Evolutionary conservation across 2,329 filamentous ascomycete species (phyloP).

Genomic region (Pestalotiopsis sp.): DNA sequence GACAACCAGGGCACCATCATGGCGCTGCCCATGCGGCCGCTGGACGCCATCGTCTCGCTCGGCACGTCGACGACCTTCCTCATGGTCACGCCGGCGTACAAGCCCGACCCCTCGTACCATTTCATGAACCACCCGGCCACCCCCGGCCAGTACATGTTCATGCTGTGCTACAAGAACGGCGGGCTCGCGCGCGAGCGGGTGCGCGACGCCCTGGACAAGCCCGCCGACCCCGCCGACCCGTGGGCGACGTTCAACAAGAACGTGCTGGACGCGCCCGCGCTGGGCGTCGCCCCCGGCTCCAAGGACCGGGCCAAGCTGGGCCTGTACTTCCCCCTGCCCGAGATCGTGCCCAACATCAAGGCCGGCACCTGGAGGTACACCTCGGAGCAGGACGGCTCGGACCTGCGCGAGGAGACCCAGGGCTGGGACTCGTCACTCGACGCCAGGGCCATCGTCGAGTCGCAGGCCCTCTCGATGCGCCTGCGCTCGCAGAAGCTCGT

Average conservation of each 20-base stretch:
- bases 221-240: constrained; percentile 43
- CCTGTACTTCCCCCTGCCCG: constrained; percentile 92
- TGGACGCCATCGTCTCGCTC: constrained; percentile 91
- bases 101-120: constrained; percentile 87
- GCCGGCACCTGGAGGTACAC: constrained; percentile 87
- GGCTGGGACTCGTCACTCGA: constrained; percentile 69
- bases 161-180: constrained; percentile 99
- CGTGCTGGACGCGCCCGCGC: constrained; percentile 67
- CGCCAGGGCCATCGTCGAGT: constrained; percentile 86
- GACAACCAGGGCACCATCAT: constrained; percentile 97
- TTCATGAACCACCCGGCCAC: constrained; percentile 98
- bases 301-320: constrained; percentile 75
- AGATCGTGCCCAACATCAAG: constrained; percentile 90
- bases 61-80: constrained; percentile 97
- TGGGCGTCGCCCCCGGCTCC: constrained; percentile 58
- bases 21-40: constrained; percentile 80
- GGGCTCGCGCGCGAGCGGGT: constrained; percentile 89
- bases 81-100: constrained; percentile 93
- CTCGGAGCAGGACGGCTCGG: constrained; percentile 55
- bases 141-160: constrained; percentile 94
- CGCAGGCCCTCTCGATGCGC: constrained; percentile 89
- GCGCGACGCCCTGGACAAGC: constrained; percentile 73
- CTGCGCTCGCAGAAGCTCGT: constrained; percentile 82
- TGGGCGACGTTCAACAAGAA: constrained; percentile 83
- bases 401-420: constrained; percentile 39